Base-by-base conservation (phyloP, 768 basidiomycete genomes). In the Suillus variegatus region DNA sequence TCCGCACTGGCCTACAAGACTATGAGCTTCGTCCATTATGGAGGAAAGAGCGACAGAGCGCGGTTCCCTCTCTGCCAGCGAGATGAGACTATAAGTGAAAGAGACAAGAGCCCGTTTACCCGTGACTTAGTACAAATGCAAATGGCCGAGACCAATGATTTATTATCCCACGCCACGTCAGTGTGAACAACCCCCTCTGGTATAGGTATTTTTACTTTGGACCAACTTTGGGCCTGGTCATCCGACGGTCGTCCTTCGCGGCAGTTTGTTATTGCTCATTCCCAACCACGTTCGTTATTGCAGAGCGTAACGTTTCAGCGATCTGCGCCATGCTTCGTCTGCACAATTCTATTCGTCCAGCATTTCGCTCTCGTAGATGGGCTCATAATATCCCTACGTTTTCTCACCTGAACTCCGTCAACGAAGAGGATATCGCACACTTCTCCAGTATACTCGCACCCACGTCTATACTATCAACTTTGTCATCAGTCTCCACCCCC, bases 401-500 rank as follows among this genome's bases (percentile, higher is more conserved):
- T 43, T 60, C 72, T 6, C 74, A 72, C 63, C 76, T 88, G 52
- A 84, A 80, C 68, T 69, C 88, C 18, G 83, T 91, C 65, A 82
- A 83, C 1, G 75, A 80, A 41, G 75, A 84, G 6, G 92, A 94
- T 73, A 71, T 93, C 60, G 82, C 82, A 8, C 85, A 92, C 73
- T 91, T 94, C 74, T 72, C 86, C n/a, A 80, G 81, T 62, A 80
- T 93, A 62, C 85, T 94, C 8, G 81, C 89, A 0, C 77, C 82
- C 1, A 80, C 85, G 6, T 84, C 90, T 40, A 85, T 94, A 62
- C 78, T 94, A 18, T 89, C 92, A 22, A 90, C 90, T 9, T 81
- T 92, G 2, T 72, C 86, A 32, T 84, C 90, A 16, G 67, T 68
- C 52, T 76, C 82, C 9, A 70, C 78, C 20, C 65, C 85, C n/a